Conservation (phyloP, 495 filamentous ascomycete genomes). For the Patellaria atrata region DNA sequence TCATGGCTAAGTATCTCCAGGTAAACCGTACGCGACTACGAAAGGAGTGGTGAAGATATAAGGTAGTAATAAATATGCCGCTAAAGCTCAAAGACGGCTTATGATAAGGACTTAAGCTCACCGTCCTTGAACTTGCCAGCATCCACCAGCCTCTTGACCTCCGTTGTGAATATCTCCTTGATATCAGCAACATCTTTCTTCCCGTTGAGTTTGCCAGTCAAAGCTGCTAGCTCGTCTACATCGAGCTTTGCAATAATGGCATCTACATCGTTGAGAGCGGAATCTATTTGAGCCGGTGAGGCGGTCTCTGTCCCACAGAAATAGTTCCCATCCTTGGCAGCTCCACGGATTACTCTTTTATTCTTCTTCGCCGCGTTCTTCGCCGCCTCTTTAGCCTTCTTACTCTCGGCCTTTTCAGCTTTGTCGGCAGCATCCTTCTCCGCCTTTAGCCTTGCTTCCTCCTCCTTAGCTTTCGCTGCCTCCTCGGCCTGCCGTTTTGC, state of each 20-base stretch:
- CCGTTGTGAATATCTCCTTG: slow-evolving; percentile 46
- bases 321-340: slow-evolving; percentile 95
- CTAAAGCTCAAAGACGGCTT: too few relatives aligned
- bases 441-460: slow-evolving; percentile 59
- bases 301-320: slow-evolving; percentile 54
- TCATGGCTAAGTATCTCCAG: too few relatives aligned
- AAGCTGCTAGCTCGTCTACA: slow-evolving; percentile 65
- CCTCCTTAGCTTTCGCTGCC: slow-evolving; percentile 58
- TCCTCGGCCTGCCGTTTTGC: slow-evolving; percentile 72
- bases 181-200: slow-evolving; percentile 43
- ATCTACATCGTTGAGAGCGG: slow-evolving; percentile 74
- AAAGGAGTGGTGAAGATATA: too few relatives aligned
- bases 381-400: slow-evolving; percentile 94
- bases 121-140: slow-evolving; percentile 75
- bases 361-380: slow-evolving; percentile 99
- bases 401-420: slow-evolving; percentile 61
- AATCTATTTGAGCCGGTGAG: slow-evolving; percentile 58
- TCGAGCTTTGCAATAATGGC: slow-evolving; percentile 81
- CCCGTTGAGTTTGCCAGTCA: slow-evolving; percentile 61
- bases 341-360: slow-evolving; percentile 80
- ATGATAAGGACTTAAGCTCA: slow-evolving; percentile 34
- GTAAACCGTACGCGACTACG: too few relatives aligned
- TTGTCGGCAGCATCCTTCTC: slow-evolving; percentile 79
- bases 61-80: too few relatives aligned
- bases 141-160: slow-evolving; percentile 56